Base-by-base conservation (phyloP, 768 basidiomycete species). In the Boletus vinaceobasis region DNA sequence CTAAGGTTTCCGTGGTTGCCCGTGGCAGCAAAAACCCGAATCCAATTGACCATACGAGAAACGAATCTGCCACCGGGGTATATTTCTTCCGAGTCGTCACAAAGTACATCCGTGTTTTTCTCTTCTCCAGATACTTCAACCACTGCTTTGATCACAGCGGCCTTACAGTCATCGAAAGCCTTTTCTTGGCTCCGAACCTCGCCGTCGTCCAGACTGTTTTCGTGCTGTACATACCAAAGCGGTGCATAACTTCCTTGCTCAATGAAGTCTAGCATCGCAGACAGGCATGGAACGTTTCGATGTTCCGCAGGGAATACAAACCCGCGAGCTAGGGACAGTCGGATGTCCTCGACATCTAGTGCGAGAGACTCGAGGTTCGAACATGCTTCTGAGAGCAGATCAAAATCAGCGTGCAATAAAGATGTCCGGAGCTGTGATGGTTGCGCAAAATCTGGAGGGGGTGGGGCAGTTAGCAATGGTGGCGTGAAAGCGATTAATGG, bases 101-200 rank as follows among this genome's bases (percentile, higher is more conserved):
- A 92, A n/a, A 93, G 73, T 8, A 86, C 80, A 47, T 90, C 85
- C 57, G 80, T 81, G 59, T 90, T 92, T 59, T 79, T 82, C 58
- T 88, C 87, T 65, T 92, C 88, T 37, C 90, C 91, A 9, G 90
- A 83, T 38, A 89, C 83, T 64, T 93, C 92, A 29, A 95, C 90
- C 15, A 94, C 81, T 3, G 87, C 82, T 62, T 93, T 92, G 69
- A 93, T 86, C 9, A 93, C 75, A 0, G 90, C 91, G 4, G 86
- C 88, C 71, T 94, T 95, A 73, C 90, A 91, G 29, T 86, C 80
- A 60, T 85, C 83, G 58, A 95, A 88, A 2, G 80, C 78, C 66
- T 87, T 87, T 67, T 88, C 83, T 70, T 82, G 86, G 55, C 75
- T 74, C 53, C 88, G 82, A 43, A 73, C 63, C 36, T 83, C 85